Evolutionary conservation across 306 rosid genomes (phyloP).

Genomic region (Hylodesmum podocarpum): DNA sequence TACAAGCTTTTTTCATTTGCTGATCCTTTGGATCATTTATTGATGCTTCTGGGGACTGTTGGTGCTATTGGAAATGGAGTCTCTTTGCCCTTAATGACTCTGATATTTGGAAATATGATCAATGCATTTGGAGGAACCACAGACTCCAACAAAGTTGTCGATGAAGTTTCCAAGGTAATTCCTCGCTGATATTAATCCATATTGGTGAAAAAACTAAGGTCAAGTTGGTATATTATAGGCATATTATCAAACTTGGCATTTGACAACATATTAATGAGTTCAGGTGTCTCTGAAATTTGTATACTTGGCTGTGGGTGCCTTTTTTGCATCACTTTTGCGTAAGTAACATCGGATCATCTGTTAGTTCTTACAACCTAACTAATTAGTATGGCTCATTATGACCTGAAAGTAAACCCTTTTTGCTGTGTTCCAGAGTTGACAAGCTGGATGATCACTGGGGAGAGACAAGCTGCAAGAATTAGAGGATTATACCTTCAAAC

Average conservation of each 20-base stretch:
- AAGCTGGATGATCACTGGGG: constrained; percentile 93
- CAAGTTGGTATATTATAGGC: neutral
- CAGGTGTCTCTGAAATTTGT: constrained; percentile 64
- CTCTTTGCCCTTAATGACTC: constrained; percentile 57
- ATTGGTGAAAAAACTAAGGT: neutral
- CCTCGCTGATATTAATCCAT: neutral
- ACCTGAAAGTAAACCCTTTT: constrained; percentile 1
- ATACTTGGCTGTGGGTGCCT: constrained; percentile 73
- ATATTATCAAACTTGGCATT: neutral
- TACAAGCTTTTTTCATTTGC: constrained; percentile 88
- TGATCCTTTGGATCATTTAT: constrained; percentile 55
- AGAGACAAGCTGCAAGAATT: constrained; percentile 84
- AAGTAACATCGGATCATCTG: constrained; percentile 33
- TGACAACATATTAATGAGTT: constrained; percentile 4
- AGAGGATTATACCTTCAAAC: constrained; percentile 77
- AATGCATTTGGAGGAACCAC: constrained; percentile 67
- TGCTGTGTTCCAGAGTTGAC: constrained; percentile 56
- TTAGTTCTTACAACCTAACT: constrained; percentile 11
- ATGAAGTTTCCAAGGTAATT: constrained; percentile 56
- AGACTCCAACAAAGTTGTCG: constrained; percentile 34
- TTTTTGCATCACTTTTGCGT: constrained; percentile 62
- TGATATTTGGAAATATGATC: constrained; percentile 58
- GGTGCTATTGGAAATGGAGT: constrained; percentile 66
- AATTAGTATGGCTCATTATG: neutral
- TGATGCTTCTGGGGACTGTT: constrained; percentile 68